A percentile compares a stretch with the other conserved stretches of the same genome.
Evolutionary conservation across 148 eudicot species (phyloP).

Genomic region (Talinum fruticosum): DNA sequence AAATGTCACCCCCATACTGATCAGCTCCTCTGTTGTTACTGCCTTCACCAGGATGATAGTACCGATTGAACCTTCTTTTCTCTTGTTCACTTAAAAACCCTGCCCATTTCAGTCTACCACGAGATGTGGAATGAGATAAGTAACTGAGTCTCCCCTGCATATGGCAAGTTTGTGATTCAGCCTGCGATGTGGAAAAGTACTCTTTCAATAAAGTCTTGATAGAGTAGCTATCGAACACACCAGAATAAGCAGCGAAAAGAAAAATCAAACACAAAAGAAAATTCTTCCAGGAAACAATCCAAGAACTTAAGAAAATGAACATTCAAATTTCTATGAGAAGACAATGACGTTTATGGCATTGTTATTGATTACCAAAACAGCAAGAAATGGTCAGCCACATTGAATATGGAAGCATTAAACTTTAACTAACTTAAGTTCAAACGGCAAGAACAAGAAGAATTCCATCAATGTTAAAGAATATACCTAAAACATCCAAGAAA

Average conservation of each 20-base stretch:
- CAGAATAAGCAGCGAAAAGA: too few species aligned
- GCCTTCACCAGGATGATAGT: conserved; percentile 29
- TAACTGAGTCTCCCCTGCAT: conserved; percentile 7
- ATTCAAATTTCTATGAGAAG: neutral
- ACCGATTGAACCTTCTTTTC: conserved; percentile 37
- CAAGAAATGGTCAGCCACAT: neutral
- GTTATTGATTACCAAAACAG: neutral
- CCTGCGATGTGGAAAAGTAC: conserved; percentile 25
- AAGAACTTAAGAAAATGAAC: neutral
- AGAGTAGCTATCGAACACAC: too few species aligned
- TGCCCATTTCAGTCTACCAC: conserved; percentile 53
- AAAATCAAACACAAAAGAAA: neutral
- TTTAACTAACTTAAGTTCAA: neutral
- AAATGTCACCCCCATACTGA: conserved; percentile 26
- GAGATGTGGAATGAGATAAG: neutral
- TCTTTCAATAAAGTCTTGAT: neutral
- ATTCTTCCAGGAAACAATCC: neutral
- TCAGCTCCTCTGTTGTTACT: conserved; percentile 15
- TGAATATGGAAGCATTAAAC: neutral
- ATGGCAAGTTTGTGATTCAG: conserved; percentile 13
- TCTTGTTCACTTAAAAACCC: conserved; percentile 57
- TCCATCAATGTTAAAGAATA: neutral
- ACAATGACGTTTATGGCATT: neutral
- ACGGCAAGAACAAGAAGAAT: neutral
- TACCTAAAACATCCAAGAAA: neutral